Base-by-base conservation (phyloP, 495 filamentous ascomycete genomes). In the Neurospora sp. region DNA sequence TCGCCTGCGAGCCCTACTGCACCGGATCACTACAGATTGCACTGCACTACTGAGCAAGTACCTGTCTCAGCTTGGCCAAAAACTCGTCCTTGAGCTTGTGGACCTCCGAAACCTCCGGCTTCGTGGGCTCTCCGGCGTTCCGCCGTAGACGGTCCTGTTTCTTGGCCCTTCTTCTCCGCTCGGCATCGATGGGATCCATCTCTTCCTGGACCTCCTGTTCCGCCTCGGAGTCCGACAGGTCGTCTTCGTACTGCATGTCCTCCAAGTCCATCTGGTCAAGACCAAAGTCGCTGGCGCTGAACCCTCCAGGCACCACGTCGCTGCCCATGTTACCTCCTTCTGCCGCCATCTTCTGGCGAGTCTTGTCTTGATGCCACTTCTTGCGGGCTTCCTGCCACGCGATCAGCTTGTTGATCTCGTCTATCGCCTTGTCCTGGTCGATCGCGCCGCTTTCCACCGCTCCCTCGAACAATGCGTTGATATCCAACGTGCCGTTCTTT, bases 291-390 rank as follows among this genome's bases (percentile, higher is more conserved):
- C 86, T 89, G 42, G 87, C 87, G 74, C 83, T 87, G 82, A 97
- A 95, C 17, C 74, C 76, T 3, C 77, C 80, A 4, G 78, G 78
- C 10, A 86, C 78, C 70, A 81, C 82, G 22, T 87, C 89, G 8
- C 83, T 84, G 20, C 77, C 76, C n/a, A 73, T 68, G 31, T 70
- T 76, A 31, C 82, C 85, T 7, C 90, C 92, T 73, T 93, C 93
- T 17, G 92, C 92, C 5, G 96, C 96, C 96, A 99, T 98, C 86
- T 99, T 99, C 83, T 97, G 96, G 72, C 94, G 84, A 8, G 96
- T 99, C 85, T 99, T 99, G 80, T 96, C 93, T 72, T 96, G 88
- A 76, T 99, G 96, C 96, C 96, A 99, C 79, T 92, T 92, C 84
- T 98, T 98, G 65, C 96, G 86, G 71, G 91, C 92, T 79, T 93